phyloP scores from a whole-genome alignment of 352 stramenopile genomes.

The Globisporangium carolinianum region DNA sequence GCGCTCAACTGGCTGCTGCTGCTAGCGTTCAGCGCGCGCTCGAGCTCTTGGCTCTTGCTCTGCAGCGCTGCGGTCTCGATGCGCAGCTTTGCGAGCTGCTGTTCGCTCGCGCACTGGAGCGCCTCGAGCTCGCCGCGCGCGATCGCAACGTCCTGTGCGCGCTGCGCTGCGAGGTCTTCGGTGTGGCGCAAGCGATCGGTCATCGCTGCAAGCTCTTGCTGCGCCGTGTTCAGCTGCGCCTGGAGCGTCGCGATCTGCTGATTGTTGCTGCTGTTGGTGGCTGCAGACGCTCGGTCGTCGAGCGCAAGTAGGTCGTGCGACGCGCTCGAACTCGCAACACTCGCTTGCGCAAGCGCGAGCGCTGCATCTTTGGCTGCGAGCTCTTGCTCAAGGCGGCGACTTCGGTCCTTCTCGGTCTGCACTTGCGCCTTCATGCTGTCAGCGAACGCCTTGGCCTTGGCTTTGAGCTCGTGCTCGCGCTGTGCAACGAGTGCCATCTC shows the following conservation, averaged over 20 bases:
- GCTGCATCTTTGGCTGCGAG: slow-evolving; percentile 35
- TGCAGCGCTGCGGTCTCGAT: slow-evolving; percentile 29
- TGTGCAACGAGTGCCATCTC: slow-evolving; percentile 32
- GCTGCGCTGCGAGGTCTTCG: slow-evolving; percentile 25
- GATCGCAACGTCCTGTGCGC: slow-evolving; percentile 17
- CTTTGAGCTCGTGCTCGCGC: slow-evolving; percentile 60
- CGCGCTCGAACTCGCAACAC: slow-evolving; percentile 6
- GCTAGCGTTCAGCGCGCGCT: slow-evolving; percentile 11
- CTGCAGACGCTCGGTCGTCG: slow-evolving; percentile 11
- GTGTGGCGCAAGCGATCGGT: slow-evolving; percentile 25
- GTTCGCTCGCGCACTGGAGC: slow-evolving; percentile 25
- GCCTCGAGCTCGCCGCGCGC: slow-evolving; percentile 25
- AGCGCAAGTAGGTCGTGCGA: slow-evolving; percentile 11
- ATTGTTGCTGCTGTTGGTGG: background rate
- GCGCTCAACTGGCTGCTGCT: slow-evolving; percentile 9
- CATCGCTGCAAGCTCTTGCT: slow-evolving; percentile 25
- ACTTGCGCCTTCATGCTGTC: slow-evolving; percentile 65
- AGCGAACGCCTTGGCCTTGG: slow-evolving; percentile 58
- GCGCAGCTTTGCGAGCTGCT: slow-evolving; percentile 33
- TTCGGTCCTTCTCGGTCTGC: slow-evolving; percentile 52
- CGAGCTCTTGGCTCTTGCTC: slow-evolving; percentile 26
- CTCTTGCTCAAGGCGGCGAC: slow-evolving; percentile 36
- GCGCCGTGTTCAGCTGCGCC: slow-evolving; percentile 22
- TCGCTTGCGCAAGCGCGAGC: slow-evolving; percentile 20
- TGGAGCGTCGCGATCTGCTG: slow-evolving; percentile 35